These are phyloP conservation scores for Mycena capillaripes DNA, from an alignment of 768 basidiomycete genomes.

Conservation along the genomic window DNA sequence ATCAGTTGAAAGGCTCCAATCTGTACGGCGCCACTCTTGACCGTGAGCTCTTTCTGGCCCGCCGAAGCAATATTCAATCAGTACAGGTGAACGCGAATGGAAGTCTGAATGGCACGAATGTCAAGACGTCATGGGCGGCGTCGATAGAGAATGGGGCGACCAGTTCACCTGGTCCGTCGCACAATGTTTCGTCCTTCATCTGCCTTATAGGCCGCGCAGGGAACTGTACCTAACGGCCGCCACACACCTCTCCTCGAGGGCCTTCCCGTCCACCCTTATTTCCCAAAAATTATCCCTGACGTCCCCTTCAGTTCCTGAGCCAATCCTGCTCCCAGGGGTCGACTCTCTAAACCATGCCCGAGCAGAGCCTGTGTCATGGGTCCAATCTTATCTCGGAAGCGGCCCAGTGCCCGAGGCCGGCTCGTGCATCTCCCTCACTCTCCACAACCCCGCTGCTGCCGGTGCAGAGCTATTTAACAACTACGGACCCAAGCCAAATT, in stretches of 20 bases:
- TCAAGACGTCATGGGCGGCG: slow-evolving; percentile 50
- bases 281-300: slow-evolving; percentile 67
- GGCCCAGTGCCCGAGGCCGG: slow-evolving; percentile 35
- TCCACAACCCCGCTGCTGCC: slow-evolving; percentile 56
- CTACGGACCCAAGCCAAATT: slow-evolving; percentile 92
- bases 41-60: slow-evolving; percentile 47
- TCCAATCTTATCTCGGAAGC: slow-evolving; percentile 59
- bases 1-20: slow-evolving; percentile 83
- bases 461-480: slow-evolving; percentile 87
- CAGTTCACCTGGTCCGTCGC: slow-evolving; percentile 76
- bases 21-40: slow-evolving; percentile 83
- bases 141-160: slow-evolving; percentile 57
- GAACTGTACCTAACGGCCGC: slow-evolving; percentile 77
- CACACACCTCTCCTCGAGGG: slow-evolving; percentile 88
- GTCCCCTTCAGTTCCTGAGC: slow-evolving; percentile 67
- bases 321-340: slow-evolving; percentile 88
- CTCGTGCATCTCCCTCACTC: slow-evolving; percentile 72
- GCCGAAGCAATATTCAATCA: not conserved
- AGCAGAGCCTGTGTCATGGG: slow-evolving; percentile 87
- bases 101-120: slow-evolving; percentile 73
- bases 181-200: slow-evolving; percentile 14
- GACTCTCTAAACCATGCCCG: slow-evolving; percentile 91
- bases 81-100: slow-evolving; percentile 62
- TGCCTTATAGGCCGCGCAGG: slow-evolving; percentile 57
- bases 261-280: slow-evolving; percentile 90